Conservation (phyloP, 1,139 yeast species). For the Candida neerlandica region DNA sequence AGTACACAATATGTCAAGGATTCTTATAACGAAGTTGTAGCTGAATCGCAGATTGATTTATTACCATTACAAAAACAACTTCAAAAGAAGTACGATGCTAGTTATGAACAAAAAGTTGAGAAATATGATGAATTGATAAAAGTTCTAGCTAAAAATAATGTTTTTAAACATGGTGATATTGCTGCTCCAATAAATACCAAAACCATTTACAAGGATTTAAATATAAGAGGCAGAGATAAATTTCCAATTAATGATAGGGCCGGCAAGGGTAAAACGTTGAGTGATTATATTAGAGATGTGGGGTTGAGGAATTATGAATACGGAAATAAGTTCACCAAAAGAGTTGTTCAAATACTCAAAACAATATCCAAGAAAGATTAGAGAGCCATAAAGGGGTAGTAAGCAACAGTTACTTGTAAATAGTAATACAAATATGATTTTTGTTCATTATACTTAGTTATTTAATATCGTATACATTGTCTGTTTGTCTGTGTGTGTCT, state of each 20-base stretch:
- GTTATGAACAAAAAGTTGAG: conserved; percentile 24
- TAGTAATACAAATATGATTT: not conserved
- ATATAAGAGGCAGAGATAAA: conserved; percentile 4
- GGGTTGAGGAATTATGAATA: conserved; percentile 27
- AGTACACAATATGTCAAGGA: conserved; percentile 21
- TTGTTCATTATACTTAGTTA: no score
- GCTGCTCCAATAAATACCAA: conserved; percentile 13
- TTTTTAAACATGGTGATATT: conserved; percentile 41
- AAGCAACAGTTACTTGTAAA: not conserved
- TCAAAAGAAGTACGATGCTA: conserved; percentile 28
- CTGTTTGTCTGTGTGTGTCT: not conserved
- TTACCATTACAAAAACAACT: conserved; percentile 12
- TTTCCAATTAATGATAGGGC: conserved; percentile 28
- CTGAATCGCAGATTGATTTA: conserved; percentile 20
- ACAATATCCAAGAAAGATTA: conserved; percentile 5
- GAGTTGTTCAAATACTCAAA: conserved; percentile 18
- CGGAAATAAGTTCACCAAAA: conserved; percentile 34
- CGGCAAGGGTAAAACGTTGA: conserved; percentile 35
- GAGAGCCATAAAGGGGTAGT: no score
- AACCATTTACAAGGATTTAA: not conserved
- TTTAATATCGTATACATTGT: not conserved
- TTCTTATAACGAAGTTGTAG: conserved; percentile 17
- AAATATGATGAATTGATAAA: conserved; percentile 21
- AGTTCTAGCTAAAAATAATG: conserved; percentile 21
- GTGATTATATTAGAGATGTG: conserved; percentile 31